phyloP scores from a whole-genome alignment of 2,329 filamentous ascomycete genomes.

The Colletotrichum zoysiae region DNA sequence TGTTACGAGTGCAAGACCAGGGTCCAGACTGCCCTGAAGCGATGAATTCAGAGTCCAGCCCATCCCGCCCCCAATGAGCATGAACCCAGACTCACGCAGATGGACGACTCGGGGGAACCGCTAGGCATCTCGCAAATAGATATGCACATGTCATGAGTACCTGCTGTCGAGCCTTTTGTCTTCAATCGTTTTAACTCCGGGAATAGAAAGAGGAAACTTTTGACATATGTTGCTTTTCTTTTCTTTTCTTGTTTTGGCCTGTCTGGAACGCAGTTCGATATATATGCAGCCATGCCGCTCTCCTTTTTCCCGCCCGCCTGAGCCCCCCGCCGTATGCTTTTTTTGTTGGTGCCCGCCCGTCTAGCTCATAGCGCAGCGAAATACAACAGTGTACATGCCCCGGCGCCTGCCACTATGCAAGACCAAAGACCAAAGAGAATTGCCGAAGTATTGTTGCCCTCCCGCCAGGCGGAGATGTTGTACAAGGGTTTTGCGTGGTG shows the following conservation, averaged over 20 bases:
- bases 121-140: neutral
- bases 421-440: neutral
- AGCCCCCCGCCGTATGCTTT: conserved; percentile 27
- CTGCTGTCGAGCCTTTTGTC: no score
- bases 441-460: neutral
- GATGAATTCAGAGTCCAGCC: neutral
- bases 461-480: conserved; percentile 11
- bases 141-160: neutral
- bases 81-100: neutral
- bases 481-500: conserved; percentile 13
- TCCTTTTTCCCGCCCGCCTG: conserved; percentile 5
- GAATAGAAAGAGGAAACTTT: neutral
- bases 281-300: conserved; percentile 13
- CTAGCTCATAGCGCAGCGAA: conserved; percentile 25
- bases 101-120: no score
- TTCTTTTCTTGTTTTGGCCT: neutral
- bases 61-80: neutral
- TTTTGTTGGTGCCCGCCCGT: conserved; percentile 23
- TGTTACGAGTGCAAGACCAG: conserved; percentile 39
- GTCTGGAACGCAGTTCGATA: conserved; percentile 24
- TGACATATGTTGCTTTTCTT: conserved; percentile 23
- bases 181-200: neutral
- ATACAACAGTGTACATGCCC: conserved; percentile 23
- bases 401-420: conserved; percentile 16
- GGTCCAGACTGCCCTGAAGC: conserved; percentile 25